Base-by-base conservation (phyloP, 1,284 basidiomycete species). In the Cystobasidium pallidum region DNA sequence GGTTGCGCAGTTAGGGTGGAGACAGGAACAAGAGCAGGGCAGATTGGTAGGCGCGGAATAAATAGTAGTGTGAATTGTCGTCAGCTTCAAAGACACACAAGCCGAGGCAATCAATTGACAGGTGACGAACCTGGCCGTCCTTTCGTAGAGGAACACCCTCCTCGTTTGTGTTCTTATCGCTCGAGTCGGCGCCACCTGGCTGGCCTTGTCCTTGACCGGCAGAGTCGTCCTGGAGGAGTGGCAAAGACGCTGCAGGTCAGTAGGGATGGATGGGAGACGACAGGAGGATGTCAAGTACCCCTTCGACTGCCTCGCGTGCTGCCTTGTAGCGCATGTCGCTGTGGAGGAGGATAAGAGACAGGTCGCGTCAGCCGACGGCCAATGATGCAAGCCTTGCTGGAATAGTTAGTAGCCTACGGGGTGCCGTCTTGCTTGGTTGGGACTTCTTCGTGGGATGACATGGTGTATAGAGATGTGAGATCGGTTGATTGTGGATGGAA, bases 261-360 rank as follows among this genome's bases (percentile, higher is more conserved):
- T 30, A 1, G 1, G 10, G 11, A 30, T 11, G 11, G 32, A 3
- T 4, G 52, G 8, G 51, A 24, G 51, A 54, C 24, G 32, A 32
- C 13, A 28, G 32, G 52, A 55, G 26, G 10, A 30, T 55, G 52
- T 13, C 6, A 32, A 13, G 26, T 57, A 57, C 54, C 32, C 54
- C 54, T 34, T 57, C 54, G n/a, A n/a, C 30, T 34, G 54, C 54
- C 26, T 57, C 54, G 17, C 54, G 54, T 19, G 54, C 54, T 28
- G 54, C 30, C 54, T 57, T 57, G 54, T 57, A 57, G 28, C 54
- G 28, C 54, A 57, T 34, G 54, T 57, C 54, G 28, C 54, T 57
- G 54, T 34, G 7, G 13, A 17, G 11, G 24, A 19, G 30, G 7
- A 21, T 10, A 26, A 28, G 19, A 55, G 52, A 17, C 24, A 30